Evolutionary conservation across 2,329 filamentous ascomycete genomes (phyloP), one percentile per base, ranked within the genome.

Genomic region (Trichoderma arundinaceum): DNA sequence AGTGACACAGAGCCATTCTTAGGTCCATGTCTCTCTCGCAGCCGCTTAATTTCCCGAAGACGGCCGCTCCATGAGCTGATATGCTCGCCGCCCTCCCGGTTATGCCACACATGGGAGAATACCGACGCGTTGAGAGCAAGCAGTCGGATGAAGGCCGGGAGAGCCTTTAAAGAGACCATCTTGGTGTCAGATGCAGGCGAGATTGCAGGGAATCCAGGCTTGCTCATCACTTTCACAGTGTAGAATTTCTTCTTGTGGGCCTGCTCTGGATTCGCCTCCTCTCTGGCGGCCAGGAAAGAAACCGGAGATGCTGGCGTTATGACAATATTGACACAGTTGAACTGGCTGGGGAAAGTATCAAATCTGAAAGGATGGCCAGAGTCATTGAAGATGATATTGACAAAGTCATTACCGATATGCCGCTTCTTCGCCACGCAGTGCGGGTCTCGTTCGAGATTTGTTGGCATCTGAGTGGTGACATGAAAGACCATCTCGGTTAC

Each of bases 331-430:
- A 99, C 93, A 74, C 92, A 97, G 75, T 97, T 98, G 82, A 99
- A 97, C 65, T 94, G 91, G 0, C 93, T 96, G 0, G 92, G 92
- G 72, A 99, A 96, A 0, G 92, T 97, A 75, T 97, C 88, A 75
- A 97, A 96, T 62, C 86, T 85, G 80, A 97, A 98, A 0, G 91
- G 90, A 54, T 89, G 77, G n/a, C 95, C 94, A 2, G 94, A 97
- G 73, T 96, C 92, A 76, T 99, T 99, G 84, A 96, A 99, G 66
- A 99, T 90, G 71, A 99, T 96, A 75, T 97, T 98, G 74, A 99
- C 95, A 76, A 92, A 96, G 77, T 98, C 95, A 74, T 99, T 99
- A 66, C 95, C 95, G 67, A 98, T 95, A 74, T 98, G 96, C 2
- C 89, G 86, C 78, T 99, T 99, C 81, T 99, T 99, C 76, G 88